These are phyloP conservation scores for Carallia pectinifolia DNA, from an alignment of 345 rosid genomes.

Conservation along the genomic window DNA sequence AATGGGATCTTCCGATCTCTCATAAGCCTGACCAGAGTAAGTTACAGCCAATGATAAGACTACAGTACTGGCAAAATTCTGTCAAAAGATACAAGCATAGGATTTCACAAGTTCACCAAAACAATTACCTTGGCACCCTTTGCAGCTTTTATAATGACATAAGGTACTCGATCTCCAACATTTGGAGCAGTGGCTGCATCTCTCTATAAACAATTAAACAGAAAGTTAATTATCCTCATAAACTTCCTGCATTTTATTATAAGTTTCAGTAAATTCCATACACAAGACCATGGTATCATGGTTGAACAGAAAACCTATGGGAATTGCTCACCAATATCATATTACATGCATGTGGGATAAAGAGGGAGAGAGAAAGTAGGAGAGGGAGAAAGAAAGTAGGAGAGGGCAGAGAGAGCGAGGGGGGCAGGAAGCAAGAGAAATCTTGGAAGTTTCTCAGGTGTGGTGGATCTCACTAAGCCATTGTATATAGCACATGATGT, in stretches of 20 bases:
- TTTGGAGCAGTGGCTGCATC: conserved; percentile 98
- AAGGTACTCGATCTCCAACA: conserved; percentile 98
- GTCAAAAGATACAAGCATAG: neutral
- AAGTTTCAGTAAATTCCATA: neutral
- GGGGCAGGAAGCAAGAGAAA: no score
- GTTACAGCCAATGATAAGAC: conserved; percentile 4
- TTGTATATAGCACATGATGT: no score
- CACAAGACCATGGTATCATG: no score
- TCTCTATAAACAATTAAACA: conserved; percentile 54
- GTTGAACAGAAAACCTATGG: no score
- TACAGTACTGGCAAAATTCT: neutral
- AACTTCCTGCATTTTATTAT: neutral
- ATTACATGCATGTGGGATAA: no score
- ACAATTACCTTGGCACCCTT: conserved; percentile 91
- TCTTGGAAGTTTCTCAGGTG: no score
- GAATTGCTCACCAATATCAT: no score
- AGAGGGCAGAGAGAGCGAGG: no score
- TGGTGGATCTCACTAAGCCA: no score
- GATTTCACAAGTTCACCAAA: conserved; percentile 1
- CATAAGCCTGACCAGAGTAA: conserved; percentile 65
- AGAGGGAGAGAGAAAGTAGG: no score
- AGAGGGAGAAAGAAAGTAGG: no score
- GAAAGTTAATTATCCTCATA: neutral
- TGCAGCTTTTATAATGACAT: conserved; percentile 85
- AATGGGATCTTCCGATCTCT: conserved; percentile 93